Percentiles rank a stretch among this genome's conserved stretches.
These are phyloP conservation scores for Apodospora peruviana DNA, from an alignment of 495 filamentous ascomycete genomes.

Conservation along the genomic window DNA sequence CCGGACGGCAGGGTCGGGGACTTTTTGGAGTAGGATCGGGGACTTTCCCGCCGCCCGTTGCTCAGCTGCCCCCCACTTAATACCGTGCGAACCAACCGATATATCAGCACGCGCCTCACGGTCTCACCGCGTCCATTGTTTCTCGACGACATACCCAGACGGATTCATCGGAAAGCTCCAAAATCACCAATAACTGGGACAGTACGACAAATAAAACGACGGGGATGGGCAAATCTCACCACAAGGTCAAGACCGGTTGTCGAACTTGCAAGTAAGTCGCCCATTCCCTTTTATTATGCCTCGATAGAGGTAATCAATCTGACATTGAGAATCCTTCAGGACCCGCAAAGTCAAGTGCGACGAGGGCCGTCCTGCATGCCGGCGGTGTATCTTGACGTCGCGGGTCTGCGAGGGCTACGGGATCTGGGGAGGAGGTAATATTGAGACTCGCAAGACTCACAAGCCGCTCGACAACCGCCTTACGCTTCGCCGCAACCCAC, in stretches of 20 bases:
- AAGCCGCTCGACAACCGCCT: conserved; percentile 13
- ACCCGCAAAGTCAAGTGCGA: conserved; percentile 53
- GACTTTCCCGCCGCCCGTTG: no score
- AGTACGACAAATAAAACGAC: not conserved
- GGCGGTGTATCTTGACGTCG: conserved; percentile 47
- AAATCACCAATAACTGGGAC: not conserved
- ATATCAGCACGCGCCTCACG: no score
- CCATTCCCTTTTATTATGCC: no score
- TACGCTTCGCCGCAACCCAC: not conserved
- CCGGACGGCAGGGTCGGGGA: no score
- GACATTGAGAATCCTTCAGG: conserved; percentile 12
- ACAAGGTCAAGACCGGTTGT: conserved; percentile 44
- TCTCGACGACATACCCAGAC: no score
- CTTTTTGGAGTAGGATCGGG: no score
- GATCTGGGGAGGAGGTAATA: conserved; percentile 45
- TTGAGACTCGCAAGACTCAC: not conserved
- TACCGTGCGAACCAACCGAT: no score
- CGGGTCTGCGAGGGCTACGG: conserved; percentile 55
- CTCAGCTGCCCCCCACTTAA: no score
- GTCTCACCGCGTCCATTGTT: no score
- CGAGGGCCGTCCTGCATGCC: conserved; percentile 50
- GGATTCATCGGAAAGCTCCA: no score
- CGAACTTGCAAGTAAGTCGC: conserved; percentile 47
- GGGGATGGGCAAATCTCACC: not conserved
- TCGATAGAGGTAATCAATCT: not conserved